Evolutionary conservation across 495 filamentous ascomycete genomes (phyloP).

Genomic region (Achaetomiella virescens): DNA sequence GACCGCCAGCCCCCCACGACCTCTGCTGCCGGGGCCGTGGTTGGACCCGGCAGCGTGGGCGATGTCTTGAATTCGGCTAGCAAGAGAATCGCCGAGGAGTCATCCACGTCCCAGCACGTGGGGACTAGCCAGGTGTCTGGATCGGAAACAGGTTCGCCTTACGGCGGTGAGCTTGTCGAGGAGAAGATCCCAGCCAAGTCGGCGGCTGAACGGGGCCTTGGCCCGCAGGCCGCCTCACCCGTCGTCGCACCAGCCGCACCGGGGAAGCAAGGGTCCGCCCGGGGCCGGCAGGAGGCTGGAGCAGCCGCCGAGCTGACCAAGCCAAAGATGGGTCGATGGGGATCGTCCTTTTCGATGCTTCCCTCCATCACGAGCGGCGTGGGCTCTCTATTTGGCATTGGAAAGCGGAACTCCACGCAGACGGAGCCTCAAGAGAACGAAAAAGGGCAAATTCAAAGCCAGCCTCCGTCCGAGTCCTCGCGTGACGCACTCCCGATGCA

Average conservation of each 20-base stretch:
- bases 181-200: not conserved
- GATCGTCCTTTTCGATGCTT: slow-evolving; percentile 15
- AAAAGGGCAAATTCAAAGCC: not conserved
- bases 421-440: not conserved
- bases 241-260: slow-evolving; percentile 1
- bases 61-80: not conserved
- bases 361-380: slow-evolving; percentile 17
- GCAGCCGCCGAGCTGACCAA: not conserved
- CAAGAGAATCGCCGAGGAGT: not conserved
- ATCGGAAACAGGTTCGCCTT: slow-evolving; percentile 2
- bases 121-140: slow-evolving; percentile 12
- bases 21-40: not conserved
- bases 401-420: slow-evolving; percentile 7
- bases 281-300: not conserved
- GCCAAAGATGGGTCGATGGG: slow-evolving; percentile 16
- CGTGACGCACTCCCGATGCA: slow-evolving; percentile 11
- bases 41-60: slow-evolving; percentile 4
- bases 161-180: slow-evolving; percentile 17
- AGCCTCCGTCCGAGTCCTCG: not conserved
- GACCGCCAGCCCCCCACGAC: not conserved
- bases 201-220: not conserved
- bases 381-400: slow-evolving; percentile 20
- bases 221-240: not conserved
- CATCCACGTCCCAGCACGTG: slow-evolving; percentile 12
- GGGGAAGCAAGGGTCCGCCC: not conserved